Base-by-base conservation (phyloP, 495 filamentous ascomycete species). In the Trichoderma asperelloides region DNA sequence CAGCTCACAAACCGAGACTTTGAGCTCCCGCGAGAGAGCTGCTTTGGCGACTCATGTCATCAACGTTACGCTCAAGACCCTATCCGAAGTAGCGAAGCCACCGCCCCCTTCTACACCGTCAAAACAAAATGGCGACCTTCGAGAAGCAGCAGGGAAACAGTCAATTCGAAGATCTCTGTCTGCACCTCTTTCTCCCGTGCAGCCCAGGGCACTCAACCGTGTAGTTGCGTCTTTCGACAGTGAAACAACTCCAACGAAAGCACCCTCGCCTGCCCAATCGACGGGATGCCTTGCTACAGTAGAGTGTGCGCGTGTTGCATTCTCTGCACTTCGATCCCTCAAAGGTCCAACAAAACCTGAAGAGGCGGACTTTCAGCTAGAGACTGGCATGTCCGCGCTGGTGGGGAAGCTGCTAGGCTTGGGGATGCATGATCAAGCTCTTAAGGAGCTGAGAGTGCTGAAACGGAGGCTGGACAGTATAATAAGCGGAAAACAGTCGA, bases 31-130 rank as follows among this genome's bases (percentile, higher is more conserved):
- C 68, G 87, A 92, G 69, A 88, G 81, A 73, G 84, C 86, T 1
- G 80, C 87, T 49, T 80, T 97, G 51, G 91, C 92, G 4, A 94
- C 93, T 2, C 88, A 93, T 63, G 84, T 94, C 23, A 87, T 95
- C 68, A 97, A 96, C 78, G 80, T 78, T 37, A 86, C 87, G 16
- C 77, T 95, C 25, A 95, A 91, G 72, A 79, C 84, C 9, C 83
- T 98, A 13, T 85, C 85, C 2, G 89, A 93, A 62, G 89, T 90
- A 3, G 79, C 88, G 25, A 96, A 91, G 72, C 68, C 71, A 28
- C 51, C 76, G 30, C 30, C 68, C 8, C 39, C 62, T n/a, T 9
- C 78, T 37, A 28, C 68, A 40, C 67, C 70, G 62, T 63, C 65
- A 64, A 71, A 67, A 71, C 70, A 67, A 70, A 67, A 74, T 66